These are phyloP conservation scores for Eragrostis curvula DNA, from an alignment of 176 grass and related monocot species.

Conservation along the genomic window DNA sequence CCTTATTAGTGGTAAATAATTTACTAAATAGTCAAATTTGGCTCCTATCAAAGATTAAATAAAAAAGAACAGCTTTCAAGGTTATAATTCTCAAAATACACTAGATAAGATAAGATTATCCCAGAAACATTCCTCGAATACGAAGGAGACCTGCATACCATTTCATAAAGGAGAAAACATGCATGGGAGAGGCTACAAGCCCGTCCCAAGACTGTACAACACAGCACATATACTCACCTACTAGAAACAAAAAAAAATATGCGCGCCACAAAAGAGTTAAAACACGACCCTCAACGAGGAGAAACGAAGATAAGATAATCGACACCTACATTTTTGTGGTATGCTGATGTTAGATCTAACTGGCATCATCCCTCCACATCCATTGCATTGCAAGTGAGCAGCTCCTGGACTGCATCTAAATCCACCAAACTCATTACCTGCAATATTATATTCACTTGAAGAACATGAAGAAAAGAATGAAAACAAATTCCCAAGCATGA, in stretches of 20 bases:
- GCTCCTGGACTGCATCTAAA: slow-evolving; percentile 77
- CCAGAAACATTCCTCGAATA: too few relatives aligned
- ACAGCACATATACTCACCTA: too few relatives aligned
- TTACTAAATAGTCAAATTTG: not conserved
- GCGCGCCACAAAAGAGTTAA: too few relatives aligned
- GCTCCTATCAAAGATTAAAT: not conserved
- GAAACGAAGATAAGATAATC: not conserved
- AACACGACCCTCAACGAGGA: too few relatives aligned
- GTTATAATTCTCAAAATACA: not conserved
- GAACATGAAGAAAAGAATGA: slow-evolving; percentile 9
- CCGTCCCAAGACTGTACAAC: too few relatives aligned
- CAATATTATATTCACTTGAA: slow-evolving; percentile 44
- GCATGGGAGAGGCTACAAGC: too few relatives aligned
- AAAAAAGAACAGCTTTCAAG: not conserved
- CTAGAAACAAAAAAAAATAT: too few relatives aligned
- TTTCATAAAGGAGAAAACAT: too few relatives aligned
- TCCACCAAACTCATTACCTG: slow-evolving; percentile 82
- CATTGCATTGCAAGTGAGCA: slow-evolving; percentile 77
- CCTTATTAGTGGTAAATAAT: slow-evolving; percentile 9
- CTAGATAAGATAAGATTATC: slow-evolving; percentile 17
- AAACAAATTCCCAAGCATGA: slow-evolving; percentile 19
- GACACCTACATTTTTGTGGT: slow-evolving; percentile 73
- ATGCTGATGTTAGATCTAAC: slow-evolving; percentile 64
- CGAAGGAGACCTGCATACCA: too few relatives aligned
- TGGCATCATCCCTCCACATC: slow-evolving; percentile 80